phyloP scores from a whole-genome alignment of 1,284 basidiomycete genomes.

The Leccinum ambiguum region DNA sequence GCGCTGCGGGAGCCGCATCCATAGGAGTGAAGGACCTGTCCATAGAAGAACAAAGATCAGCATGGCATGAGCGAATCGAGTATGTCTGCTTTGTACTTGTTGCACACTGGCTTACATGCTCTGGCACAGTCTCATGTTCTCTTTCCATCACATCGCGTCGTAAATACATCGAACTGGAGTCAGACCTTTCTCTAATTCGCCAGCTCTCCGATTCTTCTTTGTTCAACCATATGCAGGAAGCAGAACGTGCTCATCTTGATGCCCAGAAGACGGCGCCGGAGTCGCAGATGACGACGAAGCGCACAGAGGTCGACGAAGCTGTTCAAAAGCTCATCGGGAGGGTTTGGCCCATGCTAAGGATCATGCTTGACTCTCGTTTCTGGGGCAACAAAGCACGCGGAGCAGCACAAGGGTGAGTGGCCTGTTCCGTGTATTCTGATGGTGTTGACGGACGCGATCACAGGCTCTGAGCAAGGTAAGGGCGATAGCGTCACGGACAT shows the following conservation, averaged over 20 bases:
- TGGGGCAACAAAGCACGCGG: no score
- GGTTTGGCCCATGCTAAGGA: slow-evolving; percentile 27
- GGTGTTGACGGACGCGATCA: no score
- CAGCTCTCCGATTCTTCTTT: slow-evolving; percentile 23
- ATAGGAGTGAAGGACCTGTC: no score
- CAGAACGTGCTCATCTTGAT: slow-evolving; percentile 18
- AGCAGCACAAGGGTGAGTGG: no score
- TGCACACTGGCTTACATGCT: not conserved
- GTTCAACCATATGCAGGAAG: slow-evolving; percentile 14
- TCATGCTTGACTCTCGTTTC: no score
- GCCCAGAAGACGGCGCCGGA: slow-evolving; percentile 26
- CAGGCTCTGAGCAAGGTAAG: no score
- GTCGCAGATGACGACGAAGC: slow-evolving; percentile 22
- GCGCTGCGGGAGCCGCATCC: no score
- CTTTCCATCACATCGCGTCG: slow-evolving; percentile 30
- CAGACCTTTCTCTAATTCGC: slow-evolving; percentile 17
- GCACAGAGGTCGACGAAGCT: slow-evolving; percentile 31
- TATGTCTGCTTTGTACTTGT: no score
- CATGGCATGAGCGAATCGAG: no score
- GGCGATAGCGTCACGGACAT: no score
- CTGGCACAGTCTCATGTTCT: slow-evolving; percentile 29
- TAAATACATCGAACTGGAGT: slow-evolving; percentile 13
- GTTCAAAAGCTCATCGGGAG: slow-evolving; percentile 27
- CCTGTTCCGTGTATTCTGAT: no score
- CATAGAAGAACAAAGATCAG: no score